Evolutionary conservation across 2,329 filamentous ascomycete genomes (phyloP).

Genomic region (Neobulgaria alba): DNA sequence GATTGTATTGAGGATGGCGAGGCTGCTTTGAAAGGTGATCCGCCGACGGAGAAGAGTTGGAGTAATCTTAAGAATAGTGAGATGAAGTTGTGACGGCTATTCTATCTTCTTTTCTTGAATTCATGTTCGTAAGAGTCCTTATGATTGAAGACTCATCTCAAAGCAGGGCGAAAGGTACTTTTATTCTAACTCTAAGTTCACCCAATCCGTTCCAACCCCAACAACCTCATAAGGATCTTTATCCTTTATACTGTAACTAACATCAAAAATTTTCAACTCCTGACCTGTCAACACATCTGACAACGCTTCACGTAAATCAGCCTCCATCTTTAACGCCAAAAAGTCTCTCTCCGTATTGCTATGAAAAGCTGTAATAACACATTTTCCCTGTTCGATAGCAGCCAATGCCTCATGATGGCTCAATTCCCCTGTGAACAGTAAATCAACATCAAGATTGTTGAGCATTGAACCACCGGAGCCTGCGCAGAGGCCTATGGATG

Average conservation of each 20-base stretch:
- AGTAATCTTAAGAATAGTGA: slow-evolving; percentile 54
- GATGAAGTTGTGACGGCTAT: slow-evolving; percentile 13
- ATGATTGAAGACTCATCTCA: too few species aligned
- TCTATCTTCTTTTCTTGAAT: too few species aligned
- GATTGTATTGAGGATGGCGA: slow-evolving; percentile 30
- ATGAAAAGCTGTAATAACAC: slow-evolving; percentile 81
- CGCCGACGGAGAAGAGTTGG: slow-evolving; percentile 40
- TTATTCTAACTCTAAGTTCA: too few species aligned
- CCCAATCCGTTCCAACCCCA: neutral
- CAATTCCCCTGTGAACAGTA: slow-evolving; percentile 88
- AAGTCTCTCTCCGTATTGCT: slow-evolving; percentile 66
- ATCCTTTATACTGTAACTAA: slow-evolving; percentile 72
- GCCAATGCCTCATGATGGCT: slow-evolving; percentile 86
- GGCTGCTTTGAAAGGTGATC: slow-evolving; percentile 24
- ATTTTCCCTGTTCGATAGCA: slow-evolving; percentile 74
- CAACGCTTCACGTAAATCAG: neutral
- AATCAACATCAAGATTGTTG: slow-evolving; percentile 59
- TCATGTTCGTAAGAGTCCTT: too few species aligned
- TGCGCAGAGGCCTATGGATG: slow-evolving; percentile 76
- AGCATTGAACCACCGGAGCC: slow-evolving; percentile 78
- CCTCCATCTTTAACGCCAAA: neutral
- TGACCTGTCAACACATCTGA: neutral
- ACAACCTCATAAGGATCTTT: slow-evolving; percentile 82
- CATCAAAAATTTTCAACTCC: slow-evolving; percentile 26
- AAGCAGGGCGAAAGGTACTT: too few species aligned